Conservation (phyloP, 306 rosid species). For the Benincasa hispida region DNA sequence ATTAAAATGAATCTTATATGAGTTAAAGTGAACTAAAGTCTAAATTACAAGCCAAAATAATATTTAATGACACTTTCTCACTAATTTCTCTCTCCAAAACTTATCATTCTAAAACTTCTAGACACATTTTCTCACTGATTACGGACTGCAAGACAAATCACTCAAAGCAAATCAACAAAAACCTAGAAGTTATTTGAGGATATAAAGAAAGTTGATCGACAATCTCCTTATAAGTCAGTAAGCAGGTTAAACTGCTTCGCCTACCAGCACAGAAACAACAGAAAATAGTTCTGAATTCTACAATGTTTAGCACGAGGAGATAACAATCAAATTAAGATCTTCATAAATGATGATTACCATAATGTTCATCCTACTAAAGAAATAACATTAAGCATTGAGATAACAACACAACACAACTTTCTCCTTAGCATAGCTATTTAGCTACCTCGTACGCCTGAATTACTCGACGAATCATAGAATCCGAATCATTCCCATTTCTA, state of each 20-base stretch:
- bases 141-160: neutral
- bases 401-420: neutral
- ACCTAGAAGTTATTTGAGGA: neutral
- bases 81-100: neutral
- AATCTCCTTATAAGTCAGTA: neutral
- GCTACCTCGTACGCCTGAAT: conserved; percentile 67
- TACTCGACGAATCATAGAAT: conserved; percentile 67
- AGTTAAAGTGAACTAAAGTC: too few species aligned
- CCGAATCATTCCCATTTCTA: conserved; percentile 35
- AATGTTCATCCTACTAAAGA: neutral
- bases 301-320: neutral
- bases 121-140: neutral
- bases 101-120: neutral
- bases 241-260: neutral
- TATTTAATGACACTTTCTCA: neutral
- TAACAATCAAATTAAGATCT: neutral
- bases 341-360: neutral
- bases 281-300: neutral
- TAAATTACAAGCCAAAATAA: too few species aligned
- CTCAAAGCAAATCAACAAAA: neutral
- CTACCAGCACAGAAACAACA: neutral
- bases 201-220: neutral
- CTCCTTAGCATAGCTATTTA: neutral
- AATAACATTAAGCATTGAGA: neutral
- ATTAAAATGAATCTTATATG: too few species aligned